Conservation (phyloP, 2,329 filamentous ascomycete species). For the Ophiostoma pallidulum region DNA sequence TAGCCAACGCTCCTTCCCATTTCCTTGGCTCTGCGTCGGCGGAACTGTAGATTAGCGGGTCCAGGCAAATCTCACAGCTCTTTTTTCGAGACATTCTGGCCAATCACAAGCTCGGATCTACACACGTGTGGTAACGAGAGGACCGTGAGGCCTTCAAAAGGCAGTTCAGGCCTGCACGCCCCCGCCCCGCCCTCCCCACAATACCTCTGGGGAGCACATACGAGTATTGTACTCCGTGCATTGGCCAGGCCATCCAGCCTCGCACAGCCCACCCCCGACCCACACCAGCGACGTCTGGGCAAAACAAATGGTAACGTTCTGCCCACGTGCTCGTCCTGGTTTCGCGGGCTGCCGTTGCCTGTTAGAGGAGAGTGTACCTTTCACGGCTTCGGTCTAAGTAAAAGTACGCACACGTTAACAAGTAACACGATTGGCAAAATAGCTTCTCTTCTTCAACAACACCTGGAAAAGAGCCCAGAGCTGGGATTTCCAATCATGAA, state of each 20-base stretch:
- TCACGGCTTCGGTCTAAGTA: too few relatives aligned
- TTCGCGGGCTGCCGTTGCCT: too few relatives aligned
- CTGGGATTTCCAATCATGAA: too few relatives aligned
- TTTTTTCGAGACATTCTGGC: background rate
- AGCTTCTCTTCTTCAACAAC: too few relatives aligned
- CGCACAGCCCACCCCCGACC: background rate
- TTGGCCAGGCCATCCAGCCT: background rate
- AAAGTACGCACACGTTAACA: too few relatives aligned
- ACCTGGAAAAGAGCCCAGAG: too few relatives aligned
- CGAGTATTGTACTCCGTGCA: background rate
- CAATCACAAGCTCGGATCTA: slow-evolving; percentile 10
- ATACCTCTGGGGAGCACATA: background rate
- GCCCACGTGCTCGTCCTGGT: too few relatives aligned
- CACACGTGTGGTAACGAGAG: slow-evolving; percentile 16
- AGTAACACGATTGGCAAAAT: too few relatives aligned
- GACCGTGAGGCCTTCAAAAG: background rate
- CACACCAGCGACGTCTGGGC: background rate
- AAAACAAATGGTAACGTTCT: too few relatives aligned
- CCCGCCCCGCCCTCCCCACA: background rate
- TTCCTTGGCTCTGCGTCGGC: background rate
- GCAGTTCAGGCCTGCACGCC: too few relatives aligned
- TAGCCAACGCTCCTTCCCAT: background rate
- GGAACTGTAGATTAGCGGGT: slow-evolving; percentile 3
- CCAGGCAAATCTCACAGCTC: slow-evolving; percentile 1
- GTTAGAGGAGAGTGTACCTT: too few relatives aligned